These are phyloP conservation scores for Fusarium chaquense DNA, from an alignment of 2,329 filamentous ascomycete genomes.

Conservation along the genomic window DNA sequence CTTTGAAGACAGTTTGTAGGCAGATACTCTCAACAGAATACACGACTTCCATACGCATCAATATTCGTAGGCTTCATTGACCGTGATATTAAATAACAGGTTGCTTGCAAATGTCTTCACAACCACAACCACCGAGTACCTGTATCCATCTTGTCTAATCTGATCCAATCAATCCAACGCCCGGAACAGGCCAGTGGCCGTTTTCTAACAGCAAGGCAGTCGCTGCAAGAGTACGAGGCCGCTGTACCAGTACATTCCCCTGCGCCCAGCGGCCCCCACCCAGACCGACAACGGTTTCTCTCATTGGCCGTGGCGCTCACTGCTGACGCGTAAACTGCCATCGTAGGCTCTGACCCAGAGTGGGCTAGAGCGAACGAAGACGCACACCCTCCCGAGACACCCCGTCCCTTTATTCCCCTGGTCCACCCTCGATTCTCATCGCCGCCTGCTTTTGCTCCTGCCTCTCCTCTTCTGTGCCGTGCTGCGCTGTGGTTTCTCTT, in stretches of 20 bases:
- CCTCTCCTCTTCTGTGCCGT: constrained; percentile 38
- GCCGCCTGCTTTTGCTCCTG: constrained; percentile 42
- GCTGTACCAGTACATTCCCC: constrained; percentile 45
- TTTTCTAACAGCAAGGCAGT: constrained; percentile 13
- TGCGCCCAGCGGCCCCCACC: constrained; percentile 47
- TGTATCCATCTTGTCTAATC: background rate
- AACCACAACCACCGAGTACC: background rate
- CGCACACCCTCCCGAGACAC: constrained; percentile 51
- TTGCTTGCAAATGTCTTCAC: constrained; percentile 11
- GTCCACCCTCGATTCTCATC: constrained; percentile 49
- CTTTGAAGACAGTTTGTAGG: background rate
- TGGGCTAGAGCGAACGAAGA: constrained; percentile 45
- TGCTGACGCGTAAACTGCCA: constrained; percentile 57
- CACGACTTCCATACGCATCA: constrained; percentile 26
- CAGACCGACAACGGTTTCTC: constrained; percentile 11
- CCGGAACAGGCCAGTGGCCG: constrained; percentile 11
- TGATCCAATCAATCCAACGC: constrained; percentile 5
- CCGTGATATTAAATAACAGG: constrained; percentile 26
- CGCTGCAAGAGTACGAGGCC: constrained; percentile 32
- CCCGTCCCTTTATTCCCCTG: constrained; percentile 52
- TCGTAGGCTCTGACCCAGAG: constrained; percentile 46
- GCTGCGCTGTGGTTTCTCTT: constrained; percentile 10
- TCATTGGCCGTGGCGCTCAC: constrained; percentile 50
- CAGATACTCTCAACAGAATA: background rate
- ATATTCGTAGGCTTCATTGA: constrained; percentile 22